Conservation (phyloP, 345 rosid genomes). For the Durio zibethinus region DNA sequence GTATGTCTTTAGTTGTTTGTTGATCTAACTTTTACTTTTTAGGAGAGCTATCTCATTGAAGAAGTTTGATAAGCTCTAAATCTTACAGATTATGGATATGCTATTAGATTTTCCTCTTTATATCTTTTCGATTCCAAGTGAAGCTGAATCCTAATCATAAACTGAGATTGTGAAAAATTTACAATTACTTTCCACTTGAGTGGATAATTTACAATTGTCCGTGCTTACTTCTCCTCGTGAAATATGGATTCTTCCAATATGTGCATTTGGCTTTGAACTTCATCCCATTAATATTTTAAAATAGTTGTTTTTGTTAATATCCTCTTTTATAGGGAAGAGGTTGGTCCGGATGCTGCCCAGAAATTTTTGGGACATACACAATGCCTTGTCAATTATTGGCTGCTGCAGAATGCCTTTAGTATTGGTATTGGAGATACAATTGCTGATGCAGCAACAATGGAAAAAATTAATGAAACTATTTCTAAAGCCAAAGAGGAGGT, state of each 20-base stretch:
- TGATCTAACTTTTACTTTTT: background rate
- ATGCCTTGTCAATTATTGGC: slow-evolving; percentile 99
- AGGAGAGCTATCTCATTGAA: background rate
- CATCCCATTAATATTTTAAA: background rate
- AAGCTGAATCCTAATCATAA: background rate
- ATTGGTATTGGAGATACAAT: slow-evolving; percentile 98
- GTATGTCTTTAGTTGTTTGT: slow-evolving; percentile 31
- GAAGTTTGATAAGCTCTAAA: background rate
- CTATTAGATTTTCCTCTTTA: background rate
- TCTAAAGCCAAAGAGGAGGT: slow-evolving; percentile 74
- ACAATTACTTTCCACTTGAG: background rate
- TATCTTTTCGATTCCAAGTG: background rate
- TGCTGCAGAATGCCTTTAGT: slow-evolving; percentile 85
- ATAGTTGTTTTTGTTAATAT: background rate
- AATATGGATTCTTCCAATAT: background rate
- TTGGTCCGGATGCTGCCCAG: slow-evolving; percentile 99
- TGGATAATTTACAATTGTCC: background rate
- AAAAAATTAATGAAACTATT: slow-evolving; percentile 82
- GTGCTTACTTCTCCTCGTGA: background rate
- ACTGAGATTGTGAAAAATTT: background rate
- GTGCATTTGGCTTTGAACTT: background rate
- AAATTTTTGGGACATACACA: slow-evolving; percentile 96
- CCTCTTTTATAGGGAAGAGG: slow-evolving; percentile 71
- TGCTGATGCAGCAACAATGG: slow-evolving; percentile 94
- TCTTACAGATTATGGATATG: background rate